These are phyloP conservation scores for Candida freyschussii DNA, from an alignment of 1,139 yeast species.

Conservation along the genomic window DNA sequence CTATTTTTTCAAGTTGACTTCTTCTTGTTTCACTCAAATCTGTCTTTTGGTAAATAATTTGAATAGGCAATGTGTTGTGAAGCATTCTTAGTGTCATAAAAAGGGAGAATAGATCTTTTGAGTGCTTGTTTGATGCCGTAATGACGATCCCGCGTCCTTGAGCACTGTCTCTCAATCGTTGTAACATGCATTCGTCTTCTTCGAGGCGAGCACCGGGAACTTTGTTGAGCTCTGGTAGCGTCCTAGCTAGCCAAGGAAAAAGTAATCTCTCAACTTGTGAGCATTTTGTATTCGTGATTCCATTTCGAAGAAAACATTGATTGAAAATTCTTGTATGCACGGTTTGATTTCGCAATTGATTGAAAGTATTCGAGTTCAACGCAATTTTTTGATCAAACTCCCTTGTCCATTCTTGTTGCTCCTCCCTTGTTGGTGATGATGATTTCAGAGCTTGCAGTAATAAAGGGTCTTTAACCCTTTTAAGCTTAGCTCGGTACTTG, in stretches of 20 bases:
- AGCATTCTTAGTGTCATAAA: slow-evolving; percentile 42
- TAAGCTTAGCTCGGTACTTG: too few species aligned
- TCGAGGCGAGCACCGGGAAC: slow-evolving; percentile 22
- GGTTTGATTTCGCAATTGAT: slow-evolving; percentile 2
- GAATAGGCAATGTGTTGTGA: slow-evolving; percentile 47
- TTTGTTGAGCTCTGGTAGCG: slow-evolving; percentile 12
- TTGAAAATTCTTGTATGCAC: slow-evolving; percentile 4
- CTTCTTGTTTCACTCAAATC: slow-evolving; percentile 28
- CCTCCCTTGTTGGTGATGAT: too few species aligned
- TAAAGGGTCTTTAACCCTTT: too few species aligned
- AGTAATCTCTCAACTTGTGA: slow-evolving; percentile 29
- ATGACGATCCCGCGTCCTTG: slow-evolving; percentile 46
- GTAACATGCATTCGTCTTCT: slow-evolving; percentile 32
- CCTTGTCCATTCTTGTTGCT: too few species aligned
- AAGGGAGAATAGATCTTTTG: slow-evolving; percentile 40
- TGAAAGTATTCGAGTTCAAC: too few species aligned
- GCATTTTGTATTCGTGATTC: slow-evolving; percentile 1
- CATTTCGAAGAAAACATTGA: slow-evolving; percentile 2
- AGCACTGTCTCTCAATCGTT: slow-evolving; percentile 17
- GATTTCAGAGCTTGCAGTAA: too few species aligned
- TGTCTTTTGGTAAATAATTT: slow-evolving; percentile 46
- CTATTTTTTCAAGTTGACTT: slow-evolving; percentile 22
- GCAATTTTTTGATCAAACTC: too few species aligned
- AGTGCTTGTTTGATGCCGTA: slow-evolving; percentile 43
- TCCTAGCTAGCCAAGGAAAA: slow-evolving; percentile 32